These are phyloP conservation scores for Coemansia sp. DNA, from an alignment of 192 early-diverging fungal species.

Conservation along the genomic window DNA sequence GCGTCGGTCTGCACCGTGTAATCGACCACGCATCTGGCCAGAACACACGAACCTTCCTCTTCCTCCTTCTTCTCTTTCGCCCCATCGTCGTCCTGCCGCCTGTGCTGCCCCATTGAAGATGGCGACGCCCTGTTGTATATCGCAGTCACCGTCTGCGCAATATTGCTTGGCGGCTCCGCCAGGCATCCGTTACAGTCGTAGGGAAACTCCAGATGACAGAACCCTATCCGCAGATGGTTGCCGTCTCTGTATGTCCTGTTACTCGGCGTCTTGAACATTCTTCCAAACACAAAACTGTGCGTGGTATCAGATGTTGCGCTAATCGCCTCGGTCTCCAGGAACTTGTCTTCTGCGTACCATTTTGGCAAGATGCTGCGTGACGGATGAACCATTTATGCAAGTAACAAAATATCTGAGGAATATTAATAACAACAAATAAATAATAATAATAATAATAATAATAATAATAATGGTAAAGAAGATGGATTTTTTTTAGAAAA, in stretches of 20 bases:
- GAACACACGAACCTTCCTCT: background rate
- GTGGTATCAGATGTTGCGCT: slow-evolving; percentile 14
- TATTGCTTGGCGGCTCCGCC: slow-evolving; percentile 27
- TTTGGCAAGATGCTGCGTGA: slow-evolving; percentile 19
- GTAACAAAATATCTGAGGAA: background rate
- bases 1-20: slow-evolving; percentile 14
- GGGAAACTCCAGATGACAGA: slow-evolving; percentile 43
- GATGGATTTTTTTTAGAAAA: too few species aligned
- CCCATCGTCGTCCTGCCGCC: background rate
- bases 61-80: background rate
- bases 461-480: too few species aligned
- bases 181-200: slow-evolving; percentile 27
- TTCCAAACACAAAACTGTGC: slow-evolving; percentile 29
- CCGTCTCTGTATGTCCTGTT: slow-evolving; percentile 24
- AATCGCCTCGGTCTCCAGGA: slow-evolving; percentile 20
- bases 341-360: slow-evolving; percentile 37
- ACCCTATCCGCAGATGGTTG: slow-evolving; percentile 30
- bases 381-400: slow-evolving; percentile 12
- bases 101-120: background rate
- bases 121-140: background rate
- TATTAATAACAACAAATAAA: background rate
- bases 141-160: slow-evolving; percentile 12
- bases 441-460: too few species aligned
- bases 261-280: slow-evolving; percentile 26
- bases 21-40: slow-evolving; percentile 29